Base-by-base conservation (phyloP, 129 eudicot species). In the Apium graveolens region DNA sequence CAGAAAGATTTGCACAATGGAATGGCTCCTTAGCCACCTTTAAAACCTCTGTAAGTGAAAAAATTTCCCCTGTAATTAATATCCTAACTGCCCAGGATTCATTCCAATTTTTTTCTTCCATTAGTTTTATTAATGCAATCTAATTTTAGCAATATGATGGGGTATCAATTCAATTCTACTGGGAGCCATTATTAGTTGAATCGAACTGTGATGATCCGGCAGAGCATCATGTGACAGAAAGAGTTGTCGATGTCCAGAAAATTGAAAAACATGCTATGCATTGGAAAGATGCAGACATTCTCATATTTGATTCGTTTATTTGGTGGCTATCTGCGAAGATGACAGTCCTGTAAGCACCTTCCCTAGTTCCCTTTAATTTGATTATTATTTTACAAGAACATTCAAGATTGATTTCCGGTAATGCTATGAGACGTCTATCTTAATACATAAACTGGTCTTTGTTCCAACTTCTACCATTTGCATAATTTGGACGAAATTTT, bases 101-200 rank as follows among this genome's bases (percentile, higher is more conserved):
- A 0, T 70, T 72, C 11, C 68, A 13, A 66, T 4, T 31, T 5
- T 73, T 26, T 73, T 44, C 45, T 26, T 20, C 31, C 48, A n/a
- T 73, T 16, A 73, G 7, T 44, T 73, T 18, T 29, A 13, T 31
- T 78, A 26, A 70, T 32, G 38, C 41, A 5, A 53, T 37, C 16
- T n/a, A 60, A 60, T 60, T 85, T 77, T 70, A 91, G 94, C 89
- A 84, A 60, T 86, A 87, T 82, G 88, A 91, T 82, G 93, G 72
- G 72, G 39, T 88, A 11, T 78, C 94, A 2, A 84, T 91, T 18
- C 94, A 84, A 16, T 91, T 89, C 72, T 89, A 89, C 35, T 91
- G 97, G 97, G 87, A 87, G 20, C 97, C 95, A 11, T 37, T 89
- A 76, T 75, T 91, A 20, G 92, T 91, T n/a, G 95, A 91, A 73